Evolutionary conservation across 768 basidiomycete species (phyloP), one percentile per base, ranked within the genome.

Genomic region (Peribolospora kevripleyi): DNA sequence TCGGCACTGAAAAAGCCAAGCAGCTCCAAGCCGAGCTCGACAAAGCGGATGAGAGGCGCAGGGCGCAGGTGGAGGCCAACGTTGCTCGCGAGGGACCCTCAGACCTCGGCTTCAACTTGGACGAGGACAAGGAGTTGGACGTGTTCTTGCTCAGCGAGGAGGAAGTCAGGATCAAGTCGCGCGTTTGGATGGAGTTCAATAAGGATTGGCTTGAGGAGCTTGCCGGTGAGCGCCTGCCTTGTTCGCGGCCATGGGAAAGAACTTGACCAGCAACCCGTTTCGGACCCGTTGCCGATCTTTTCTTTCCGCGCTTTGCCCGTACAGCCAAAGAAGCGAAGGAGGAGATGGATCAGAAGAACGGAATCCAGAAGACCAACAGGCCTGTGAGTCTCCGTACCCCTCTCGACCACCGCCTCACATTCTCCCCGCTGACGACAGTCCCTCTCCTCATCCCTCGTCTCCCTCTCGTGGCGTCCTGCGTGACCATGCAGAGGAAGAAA

Each of bases 101-200:
- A 25, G 56, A 56, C 25, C 38, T 54, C 0, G 51, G 62, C 39
- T 58, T 58, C 46, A 84, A 81, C 11, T 71, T 95, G n/a, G 81
- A 93, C 66, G 88, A 95, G 62, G 84, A 80, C 5, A 25, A 25
- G 25, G 88, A 95, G 65, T 72, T 93, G 47, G 81, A 91, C 65
- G 71, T 71, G 37, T 68, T 68, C 56, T 82, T 93, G 64, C 68
- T 88, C 36, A 76, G 74, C 6, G 80, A 81, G 42, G 81, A 81
- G 36, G 87, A 91, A 66, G 80, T 84, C 3, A 77, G 72, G 65
- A 72, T 85, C 63, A 95, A 84, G 66, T 84, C 86, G 65, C 78
- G 84, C 8, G 77, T 93, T 1, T 95, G 88, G 88, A 85, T 90
- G 50, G 86, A 90, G 68, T 71, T 86, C 62, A 93, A 93, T 66